A percentile compares a stretch with the other conserved stretches of the same genome.
phyloP scores from a whole-genome alignment of 257 asterid species.

The Voacanga thouarsii region DNA sequence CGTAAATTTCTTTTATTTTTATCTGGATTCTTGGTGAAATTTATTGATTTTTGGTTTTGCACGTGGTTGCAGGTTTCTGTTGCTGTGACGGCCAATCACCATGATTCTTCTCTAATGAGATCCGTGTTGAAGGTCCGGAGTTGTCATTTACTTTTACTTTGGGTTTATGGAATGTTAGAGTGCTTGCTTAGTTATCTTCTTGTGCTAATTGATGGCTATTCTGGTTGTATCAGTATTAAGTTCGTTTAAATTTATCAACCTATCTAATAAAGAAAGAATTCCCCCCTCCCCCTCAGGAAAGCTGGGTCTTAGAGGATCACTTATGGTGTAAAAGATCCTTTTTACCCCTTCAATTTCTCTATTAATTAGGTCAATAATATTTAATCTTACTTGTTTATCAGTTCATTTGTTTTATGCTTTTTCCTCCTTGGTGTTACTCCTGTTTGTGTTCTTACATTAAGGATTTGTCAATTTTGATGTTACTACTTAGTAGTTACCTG shows the following conservation, averaged over 20 bases:
- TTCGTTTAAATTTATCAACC: background rate
- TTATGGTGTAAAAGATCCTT: background rate
- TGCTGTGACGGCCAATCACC: conserved; percentile 5
- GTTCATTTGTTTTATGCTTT: background rate
- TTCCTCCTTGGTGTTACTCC: background rate
- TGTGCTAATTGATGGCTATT: background rate
- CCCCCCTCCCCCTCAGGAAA: background rate
- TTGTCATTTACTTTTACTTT: background rate
- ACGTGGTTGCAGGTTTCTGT: conserved; percentile 13
- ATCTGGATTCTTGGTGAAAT: background rate
- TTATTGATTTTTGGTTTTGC: background rate
- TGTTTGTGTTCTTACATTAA: background rate
- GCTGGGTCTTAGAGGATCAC: background rate
- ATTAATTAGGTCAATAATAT: background rate
- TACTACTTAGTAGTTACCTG: background rate
- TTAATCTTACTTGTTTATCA: background rate
- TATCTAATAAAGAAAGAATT: background rate
- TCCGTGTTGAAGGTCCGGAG: conserved; percentile 14
- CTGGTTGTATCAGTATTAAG: background rate
- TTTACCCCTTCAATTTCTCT: background rate
- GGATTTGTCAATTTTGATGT: background rate
- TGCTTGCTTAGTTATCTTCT: background rate
- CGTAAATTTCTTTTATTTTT: background rate
- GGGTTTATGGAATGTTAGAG: background rate
- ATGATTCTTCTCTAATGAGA: conserved; percentile 10